phyloP scores from a whole-genome alignment of 306 rosid genomes.

The Medicago lupulina region DNA sequence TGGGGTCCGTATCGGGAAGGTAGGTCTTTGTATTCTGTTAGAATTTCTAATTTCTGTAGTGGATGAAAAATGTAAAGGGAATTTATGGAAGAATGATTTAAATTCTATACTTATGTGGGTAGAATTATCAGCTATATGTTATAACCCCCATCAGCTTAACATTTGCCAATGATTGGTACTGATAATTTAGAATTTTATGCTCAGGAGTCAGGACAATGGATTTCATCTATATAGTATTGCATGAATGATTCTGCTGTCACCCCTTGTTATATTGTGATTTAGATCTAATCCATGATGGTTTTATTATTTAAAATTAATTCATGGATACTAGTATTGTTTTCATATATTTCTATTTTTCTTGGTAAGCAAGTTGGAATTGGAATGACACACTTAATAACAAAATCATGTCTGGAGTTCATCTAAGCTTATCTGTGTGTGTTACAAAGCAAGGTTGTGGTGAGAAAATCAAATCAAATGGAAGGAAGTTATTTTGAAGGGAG shows the following conservation, averaged over 20 bases:
- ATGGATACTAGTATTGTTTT: not conserved
- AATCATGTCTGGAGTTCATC: not conserved
- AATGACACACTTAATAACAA: not conserved
- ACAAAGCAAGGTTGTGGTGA: constrained; percentile 5
- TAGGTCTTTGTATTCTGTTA: constrained; percentile 34
- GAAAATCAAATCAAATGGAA: constrained; percentile 15
- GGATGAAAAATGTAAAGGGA: not conserved
- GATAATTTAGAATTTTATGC: not conserved
- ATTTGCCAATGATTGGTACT: constrained; percentile 11
- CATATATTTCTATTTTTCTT: not conserved
- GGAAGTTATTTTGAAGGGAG: not conserved
- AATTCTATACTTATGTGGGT: constrained; percentile 12
- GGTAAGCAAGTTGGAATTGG: constrained; percentile 7
- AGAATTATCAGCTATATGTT: not conserved
- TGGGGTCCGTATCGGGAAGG: constrained; percentile 95
- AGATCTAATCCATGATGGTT: not conserved
- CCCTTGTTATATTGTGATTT: constrained; percentile 12
- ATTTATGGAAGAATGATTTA: constrained; percentile 12
- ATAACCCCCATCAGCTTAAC: not conserved
- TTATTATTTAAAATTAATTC: not conserved
- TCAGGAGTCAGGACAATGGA: not conserved
- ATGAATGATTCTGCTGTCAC: not conserved
- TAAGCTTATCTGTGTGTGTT: not conserved
- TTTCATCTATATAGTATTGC: constrained; percentile 12
- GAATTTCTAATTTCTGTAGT: constrained; percentile 24